These are phyloP conservation scores for Ramaria sp. DNA, from an alignment of 768 basidiomycete genomes.

Conservation along the genomic window DNA sequence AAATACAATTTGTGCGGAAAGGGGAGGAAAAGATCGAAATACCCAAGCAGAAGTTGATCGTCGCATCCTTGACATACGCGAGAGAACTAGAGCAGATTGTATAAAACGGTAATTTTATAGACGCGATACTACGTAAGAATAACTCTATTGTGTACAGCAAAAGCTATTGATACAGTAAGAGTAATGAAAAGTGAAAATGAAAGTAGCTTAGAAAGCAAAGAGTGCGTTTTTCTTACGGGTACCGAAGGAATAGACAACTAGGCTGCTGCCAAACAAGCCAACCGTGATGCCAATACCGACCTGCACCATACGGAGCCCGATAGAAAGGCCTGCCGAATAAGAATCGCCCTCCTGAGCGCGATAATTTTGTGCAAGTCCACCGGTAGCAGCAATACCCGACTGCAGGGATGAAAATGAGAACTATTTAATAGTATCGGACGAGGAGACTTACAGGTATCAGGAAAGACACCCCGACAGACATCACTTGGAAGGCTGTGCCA, in stretches of 20 bases:
- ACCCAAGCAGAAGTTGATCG: slow-evolving; percentile 75
- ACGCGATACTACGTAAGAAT: background rate
- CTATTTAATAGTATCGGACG: slow-evolving; percentile 26
- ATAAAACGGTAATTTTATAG: slow-evolving; percentile 22
- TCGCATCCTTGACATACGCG: slow-evolving; percentile 68
- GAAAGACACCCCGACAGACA: too few species aligned
- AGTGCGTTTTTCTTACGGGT: slow-evolving; percentile 74
- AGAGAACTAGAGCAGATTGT: slow-evolving; percentile 89
- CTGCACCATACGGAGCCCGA: too few species aligned
- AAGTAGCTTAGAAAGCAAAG: slow-evolving; percentile 43
- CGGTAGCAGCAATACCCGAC: too few species aligned
- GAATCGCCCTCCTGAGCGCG: too few species aligned
- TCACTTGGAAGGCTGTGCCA: too few species aligned
- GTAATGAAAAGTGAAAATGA: background rate
- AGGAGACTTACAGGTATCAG: slow-evolving; percentile 68
- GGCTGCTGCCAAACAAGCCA: slow-evolving; percentile 2
- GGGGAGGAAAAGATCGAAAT: slow-evolving; percentile 78
- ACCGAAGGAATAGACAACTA: slow-evolving; percentile 75
- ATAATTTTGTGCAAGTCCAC: too few species aligned
- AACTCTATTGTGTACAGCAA: background rate
- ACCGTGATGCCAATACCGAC: slow-evolving; percentile 4
- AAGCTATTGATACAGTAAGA: too few species aligned
- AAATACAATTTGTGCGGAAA: slow-evolving; percentile 72
- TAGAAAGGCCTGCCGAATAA: too few species aligned
- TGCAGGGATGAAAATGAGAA: too few species aligned